Base-by-base conservation (phyloP, 139 green algal species). In the Trebouxia sp. region DNA sequence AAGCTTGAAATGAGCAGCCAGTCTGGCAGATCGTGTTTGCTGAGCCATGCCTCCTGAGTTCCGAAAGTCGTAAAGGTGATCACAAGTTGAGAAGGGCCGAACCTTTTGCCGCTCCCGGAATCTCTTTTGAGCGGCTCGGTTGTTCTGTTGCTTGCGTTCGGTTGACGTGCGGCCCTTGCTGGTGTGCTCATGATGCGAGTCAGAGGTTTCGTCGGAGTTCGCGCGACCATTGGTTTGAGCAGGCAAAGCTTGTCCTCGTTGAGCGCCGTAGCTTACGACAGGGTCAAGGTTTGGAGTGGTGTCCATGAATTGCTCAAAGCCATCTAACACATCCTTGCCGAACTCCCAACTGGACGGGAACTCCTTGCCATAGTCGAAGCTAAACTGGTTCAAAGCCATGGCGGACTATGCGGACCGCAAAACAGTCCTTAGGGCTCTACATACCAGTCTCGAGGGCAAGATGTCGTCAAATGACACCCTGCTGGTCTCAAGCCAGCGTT, bases 271-370 rank as follows among this genome's bases (percentile, higher is more conserved):
- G 62, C 62, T 72, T 15, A 72, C 62, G 12, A 35, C 62, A 15
- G 62, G 62, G 35, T 72, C 62, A 10, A 72, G 62, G 35, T 72
- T 72, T 72, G 62, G 62, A 2, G 62, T 72, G 3, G 62, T 72
- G 35, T 72, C 62, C 62, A 72, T 72, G 35, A 72, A 72, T 24
- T 72, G 62, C 32, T 72, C 62, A 3, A 72, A 72, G 3, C 62
- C 62, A 30, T 72, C 62, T 1, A 72, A 35, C 11, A 72, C 32
- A 45, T 72, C 62, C 12, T n/a, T 8, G 15, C 62, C 62, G 37
- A 72, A 72, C 0, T 45, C 35, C 62, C 62, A 72, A 1, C 32
- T 45, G 11, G 62, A 43, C 32, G 62, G 62, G 1, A 72, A 42
- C 62, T 72, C 62, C 12, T 72, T 32, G 0, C 62, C 62, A 26